Evolutionary conservation across 2,329 filamentous ascomycete genomes (phyloP).

Genomic region (Pseudogymnoascus sp.): DNA sequence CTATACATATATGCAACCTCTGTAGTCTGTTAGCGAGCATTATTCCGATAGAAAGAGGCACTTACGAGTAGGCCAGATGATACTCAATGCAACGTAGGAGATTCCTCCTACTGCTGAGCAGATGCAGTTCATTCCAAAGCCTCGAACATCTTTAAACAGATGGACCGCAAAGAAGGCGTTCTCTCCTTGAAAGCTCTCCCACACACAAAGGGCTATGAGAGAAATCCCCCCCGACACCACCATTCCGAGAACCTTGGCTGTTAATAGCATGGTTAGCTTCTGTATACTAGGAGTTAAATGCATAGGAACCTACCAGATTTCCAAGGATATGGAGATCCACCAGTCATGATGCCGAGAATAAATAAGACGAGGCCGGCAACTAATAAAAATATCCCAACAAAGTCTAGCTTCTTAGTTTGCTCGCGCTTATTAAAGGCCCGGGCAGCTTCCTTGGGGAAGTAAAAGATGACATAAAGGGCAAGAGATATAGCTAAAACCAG

Average conservation of each 20-base stretch:
- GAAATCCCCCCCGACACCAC: constrained; percentile 22
- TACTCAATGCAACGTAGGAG: constrained; percentile 26
- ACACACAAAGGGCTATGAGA: constrained; percentile 26
- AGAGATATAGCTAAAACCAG: constrained; percentile 30
- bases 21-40: neutral
- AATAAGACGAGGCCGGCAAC: constrained; percentile 24
- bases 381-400: constrained; percentile 24
- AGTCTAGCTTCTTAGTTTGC: constrained; percentile 29
- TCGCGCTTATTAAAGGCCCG: constrained; percentile 15
- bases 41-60: neutral
- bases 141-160: constrained; percentile 29
- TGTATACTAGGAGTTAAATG: neutral
- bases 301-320: neutral
- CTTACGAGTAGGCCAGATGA: constrained; percentile 28
- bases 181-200: neutral
- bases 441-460: constrained; percentile 30
- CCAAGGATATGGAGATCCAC: constrained; percentile 23
- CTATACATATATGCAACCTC: constrained; percentile 8
- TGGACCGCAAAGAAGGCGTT: constrained; percentile 27
- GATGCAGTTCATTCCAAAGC: constrained; percentile 25
- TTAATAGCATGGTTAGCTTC: neutral
- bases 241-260: constrained; percentile 21
- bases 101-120: constrained; percentile 25
- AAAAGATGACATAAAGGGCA: constrained; percentile 32
- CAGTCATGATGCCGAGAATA: constrained; percentile 27